Evolutionary conservation across 176 grass and related monocot genomes (phyloP), one percentile per base, ranked within the genome.

Genomic region (Cenchrus americanus): DNA sequence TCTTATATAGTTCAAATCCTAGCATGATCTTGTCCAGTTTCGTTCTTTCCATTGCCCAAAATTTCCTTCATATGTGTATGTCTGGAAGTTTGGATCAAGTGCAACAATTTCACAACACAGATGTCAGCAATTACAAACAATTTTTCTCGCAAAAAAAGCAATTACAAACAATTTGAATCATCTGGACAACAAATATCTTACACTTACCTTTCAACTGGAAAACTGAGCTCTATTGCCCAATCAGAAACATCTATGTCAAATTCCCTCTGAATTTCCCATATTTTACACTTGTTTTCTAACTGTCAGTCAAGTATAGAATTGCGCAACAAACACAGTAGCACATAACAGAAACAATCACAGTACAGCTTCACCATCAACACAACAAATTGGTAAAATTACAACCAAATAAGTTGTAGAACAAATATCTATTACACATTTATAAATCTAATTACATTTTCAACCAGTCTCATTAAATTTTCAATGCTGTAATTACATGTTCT

Each of bases 301-400:
- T 73, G 52, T 30, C 47, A 71, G 46, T 51, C 71, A 37, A 7
- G 17, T 76, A n/a, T 62, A 78, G 48, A 63, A 63, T 47, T 13
- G 41, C 24, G 62, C 41, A 18, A 7, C 13, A 78, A 46, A 46
- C 5, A 26, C 40, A 42, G 1, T 8, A 42, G 21, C 4, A 12
- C 14, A n/a, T 0, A 10, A 19, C 32, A 40, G 14, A 41, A 68
- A n/a, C 37, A 21, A 43, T 44, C 18, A 43, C 66, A 13, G 66
- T 46, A 23, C n/a, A 60, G 9, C 57, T 23, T 60, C 8, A 60
- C n/a, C 9, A 8, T 10, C 9, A 60, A 3, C 21, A 5, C 57
- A 0, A 0, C 57, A 8, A 60, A 60, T 60, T 58, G 55, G 6
- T 8, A 57, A 37, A 57, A n/a, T 57, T 18, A 57, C 6, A 57